Conservation (phyloP, 257 asterid genomes). For the Vinca minor region DNA sequence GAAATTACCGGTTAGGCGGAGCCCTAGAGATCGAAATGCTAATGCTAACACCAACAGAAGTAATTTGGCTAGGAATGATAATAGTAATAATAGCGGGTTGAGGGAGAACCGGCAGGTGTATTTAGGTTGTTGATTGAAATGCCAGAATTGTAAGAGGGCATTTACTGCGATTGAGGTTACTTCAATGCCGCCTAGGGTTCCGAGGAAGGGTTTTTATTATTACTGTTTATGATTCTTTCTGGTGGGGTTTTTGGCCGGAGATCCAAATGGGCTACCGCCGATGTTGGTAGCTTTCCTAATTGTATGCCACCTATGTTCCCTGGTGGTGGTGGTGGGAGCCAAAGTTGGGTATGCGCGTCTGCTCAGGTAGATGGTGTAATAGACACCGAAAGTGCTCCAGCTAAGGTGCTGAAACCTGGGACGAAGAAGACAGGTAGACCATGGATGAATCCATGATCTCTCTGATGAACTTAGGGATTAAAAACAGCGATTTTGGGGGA, state of each 20-base stretch:
- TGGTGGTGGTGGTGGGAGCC: slow-evolving; percentile 8
- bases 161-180: slow-evolving; percentile 59
- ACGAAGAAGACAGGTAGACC: slow-evolving; percentile 72
- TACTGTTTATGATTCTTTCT: slow-evolving; percentile 88
- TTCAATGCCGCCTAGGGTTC: slow-evolving; percentile 67
- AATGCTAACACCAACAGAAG: slow-evolving; percentile 10
- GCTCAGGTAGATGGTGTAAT: slow-evolving; percentile 4
- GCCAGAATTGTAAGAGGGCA: slow-evolving; percentile 65
- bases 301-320: slow-evolving; percentile 76
- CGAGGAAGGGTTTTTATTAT: slow-evolving; percentile 72
- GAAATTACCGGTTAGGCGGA: slow-evolving; percentile 69
- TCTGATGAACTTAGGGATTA: too few species aligned
- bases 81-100: slow-evolving; percentile 8
- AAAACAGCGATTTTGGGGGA: too few species aligned
- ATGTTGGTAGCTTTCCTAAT: slow-evolving; percentile 42
- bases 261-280: slow-evolving; percentile 15
- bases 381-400: background rate
- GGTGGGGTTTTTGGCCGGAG: slow-evolving; percentile 50
- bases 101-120: slow-evolving; percentile 19
- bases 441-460: slow-evolving; percentile 32
- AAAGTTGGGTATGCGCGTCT: background rate
- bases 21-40: too few species aligned
- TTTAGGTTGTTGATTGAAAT: slow-evolving; percentile 67
- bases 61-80: slow-evolving; percentile 2
- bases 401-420: slow-evolving; percentile 10